Evolutionary conservation across 768 basidiomycete species (phyloP).

Genomic region (Galerina marginata): DNA sequence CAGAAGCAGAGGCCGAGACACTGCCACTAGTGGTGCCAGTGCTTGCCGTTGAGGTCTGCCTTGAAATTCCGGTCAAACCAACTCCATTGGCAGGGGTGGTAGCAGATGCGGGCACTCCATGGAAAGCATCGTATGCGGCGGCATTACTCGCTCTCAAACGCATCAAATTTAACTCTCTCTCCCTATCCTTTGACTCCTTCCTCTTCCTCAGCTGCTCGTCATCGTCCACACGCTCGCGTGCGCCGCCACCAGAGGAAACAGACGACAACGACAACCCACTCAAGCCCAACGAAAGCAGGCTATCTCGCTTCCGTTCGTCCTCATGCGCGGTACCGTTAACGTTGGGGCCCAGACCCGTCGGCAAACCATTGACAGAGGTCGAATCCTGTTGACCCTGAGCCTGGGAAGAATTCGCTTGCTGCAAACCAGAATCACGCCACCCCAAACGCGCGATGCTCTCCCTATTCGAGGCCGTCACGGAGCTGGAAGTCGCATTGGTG

Average conservation of each 20-base stretch:
- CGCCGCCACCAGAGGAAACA: neutral
- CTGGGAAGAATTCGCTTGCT: neutral
- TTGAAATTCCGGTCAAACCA: conserved; percentile 37
- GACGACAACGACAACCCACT: neutral
- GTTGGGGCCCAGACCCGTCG: too few relatives aligned
- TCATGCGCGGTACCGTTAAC: conserved; percentile 16
- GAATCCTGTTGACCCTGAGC: neutral
- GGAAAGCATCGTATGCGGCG: conserved; percentile 79
- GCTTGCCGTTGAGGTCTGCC: conserved; percentile 39
- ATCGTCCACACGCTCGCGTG: conserved; percentile 17
- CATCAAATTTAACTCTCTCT: conserved; percentile 46
- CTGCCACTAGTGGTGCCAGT: conserved; percentile 14
- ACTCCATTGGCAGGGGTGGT: conserved; percentile 11
- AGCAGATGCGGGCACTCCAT: conserved; percentile 50
- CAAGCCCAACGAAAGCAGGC: conserved; percentile 8
- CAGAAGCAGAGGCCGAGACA: conserved; percentile 18
- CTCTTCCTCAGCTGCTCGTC: conserved; percentile 49
- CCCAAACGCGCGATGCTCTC: conserved; percentile 14
- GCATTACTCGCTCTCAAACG: conserved; percentile 47
- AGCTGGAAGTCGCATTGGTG: neutral
- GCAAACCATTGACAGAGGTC: neutral
- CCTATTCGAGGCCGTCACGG: conserved; percentile 6
- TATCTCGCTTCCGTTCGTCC: conserved; percentile 27
- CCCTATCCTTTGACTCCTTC: conserved; percentile 53
- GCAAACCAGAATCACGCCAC: conserved; percentile 7